These are phyloP conservation scores for Mariannaea elegans DNA, from an alignment of 2,329 filamentous ascomycete species.

Conservation along the genomic window DNA sequence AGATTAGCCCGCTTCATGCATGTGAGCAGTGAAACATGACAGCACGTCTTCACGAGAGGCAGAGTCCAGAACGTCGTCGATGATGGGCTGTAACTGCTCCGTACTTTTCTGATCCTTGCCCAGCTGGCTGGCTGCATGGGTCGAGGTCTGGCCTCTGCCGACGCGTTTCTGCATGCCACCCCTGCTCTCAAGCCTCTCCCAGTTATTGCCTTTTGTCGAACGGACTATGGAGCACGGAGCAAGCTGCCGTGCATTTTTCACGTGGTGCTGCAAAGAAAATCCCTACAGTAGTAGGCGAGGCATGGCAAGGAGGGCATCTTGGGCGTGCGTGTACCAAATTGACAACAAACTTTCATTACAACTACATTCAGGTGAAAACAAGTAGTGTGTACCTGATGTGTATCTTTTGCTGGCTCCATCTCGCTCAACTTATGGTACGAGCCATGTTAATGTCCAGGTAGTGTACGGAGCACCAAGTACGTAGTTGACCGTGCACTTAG, in stretches of 20 bases:
- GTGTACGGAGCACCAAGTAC: background rate
- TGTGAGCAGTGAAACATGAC: background rate
- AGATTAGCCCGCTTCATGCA: too few relatives aligned
- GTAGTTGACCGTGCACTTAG: background rate
- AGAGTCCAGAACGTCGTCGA: slow-evolving; percentile 19
- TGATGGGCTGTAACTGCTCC: background rate
- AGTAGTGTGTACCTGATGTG: background rate
- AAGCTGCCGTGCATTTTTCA: background rate
- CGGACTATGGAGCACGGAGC: too few relatives aligned
- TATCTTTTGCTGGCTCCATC: background rate
- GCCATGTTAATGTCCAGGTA: background rate
- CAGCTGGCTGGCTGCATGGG: slow-evolving; percentile 2
- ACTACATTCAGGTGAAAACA: background rate
- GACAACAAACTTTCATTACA: background rate
- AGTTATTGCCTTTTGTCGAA: background rate
- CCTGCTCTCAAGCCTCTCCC: background rate
- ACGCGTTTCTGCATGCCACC: background rate
- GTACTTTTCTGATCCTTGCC: background rate
- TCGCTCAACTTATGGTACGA: too few relatives aligned
- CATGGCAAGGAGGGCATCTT: too few relatives aligned
- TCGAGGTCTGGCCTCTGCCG: background rate
- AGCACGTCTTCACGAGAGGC: background rate
- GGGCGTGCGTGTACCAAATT: background rate
- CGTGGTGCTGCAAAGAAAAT: background rate
- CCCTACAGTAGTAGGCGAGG: background rate